Base-by-base conservation (phyloP, 192 early-diverging fungal genomes). In the Linnemannia schmuckeri region DNA sequence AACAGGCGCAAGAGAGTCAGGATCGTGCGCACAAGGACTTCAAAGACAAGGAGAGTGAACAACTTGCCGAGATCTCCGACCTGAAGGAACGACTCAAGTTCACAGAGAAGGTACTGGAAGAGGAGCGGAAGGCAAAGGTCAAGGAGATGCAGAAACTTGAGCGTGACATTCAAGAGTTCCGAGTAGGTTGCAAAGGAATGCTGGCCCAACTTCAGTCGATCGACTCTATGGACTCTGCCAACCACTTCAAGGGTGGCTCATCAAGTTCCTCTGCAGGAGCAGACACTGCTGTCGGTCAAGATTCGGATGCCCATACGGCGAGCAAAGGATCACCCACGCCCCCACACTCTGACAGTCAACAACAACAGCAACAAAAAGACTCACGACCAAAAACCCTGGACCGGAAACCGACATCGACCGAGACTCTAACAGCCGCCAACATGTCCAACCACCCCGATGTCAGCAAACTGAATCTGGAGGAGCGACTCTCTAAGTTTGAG, bases 131-230 rank as follows among this genome's bases (percentile, higher is more conserved):
- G 52, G 46, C 66, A 49, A 79, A 79, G 77, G 70, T 79, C 27
- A 70, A 79, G 70, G 70, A 79, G 37, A 79, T 79, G 77, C 77
- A 79, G 27, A 79, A 61, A 37, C 68, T 79, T 41, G 66, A 79
- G 47, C 27, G 47, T 24, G 77, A 79, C 27, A 72, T 79, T 20
- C 77, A 72, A 18, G 77, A 79, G 17, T 70, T 79, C 38, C 33
- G 77, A 47, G 70, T 15, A 38, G 77, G 77, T 4, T 79, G 41
- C 52, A 70, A 79, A 8, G 70, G 70, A 37, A 79, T 79, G 70
- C 12, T 79, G 68, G 46, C 57, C 8, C 77, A 79, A 27, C 33
- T 79, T 0, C 46, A 79, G 15, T 47, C n/a, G 1, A 47, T 72
- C 40, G 70, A 35, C 8, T 70, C 77, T 24, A 12, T n/a, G 4